Evolutionary conservation across 805 yeast genomes (phyloP), one percentile per base, ranked within the genome.

Genomic region (Monosporozyma aquatica): DNA sequence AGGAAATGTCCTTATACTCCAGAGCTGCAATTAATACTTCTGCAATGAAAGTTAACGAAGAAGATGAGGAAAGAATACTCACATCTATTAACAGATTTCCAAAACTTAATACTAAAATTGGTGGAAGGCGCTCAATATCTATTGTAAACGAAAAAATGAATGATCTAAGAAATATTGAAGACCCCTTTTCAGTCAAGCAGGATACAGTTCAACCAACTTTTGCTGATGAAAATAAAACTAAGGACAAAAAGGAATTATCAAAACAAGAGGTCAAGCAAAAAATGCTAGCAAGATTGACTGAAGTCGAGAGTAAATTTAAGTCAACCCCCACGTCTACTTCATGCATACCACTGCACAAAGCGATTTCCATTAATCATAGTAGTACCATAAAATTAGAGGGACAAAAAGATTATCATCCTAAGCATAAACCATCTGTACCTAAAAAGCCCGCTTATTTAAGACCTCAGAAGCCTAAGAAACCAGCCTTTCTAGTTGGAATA

Each of bases 391-490:
- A 21, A n/a, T 24, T 15, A 15, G 15, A 35, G 28, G 13, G 3
- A 35, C 13, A 35, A n/a, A 29, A 6, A 15, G 6, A 37, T 3
- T 10, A 22, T 18, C 11, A 17, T 40, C 13, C 17, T 11, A 45
- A 58, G 50, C 34, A 50, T 41, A 48, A 54, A 46, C 59, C 61
- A 14, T 61, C 60, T 2, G 76, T 80, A 1, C 82, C 84, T 4
- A 78, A 80, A 23, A 79, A 77, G 50, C 87, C 87, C 1, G 54
- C 47, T 6, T 59, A 51, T 41, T 41, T 54, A 34, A 55, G 51
- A 40, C 61, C 61, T 4, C 50, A 53, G 24, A 47, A 46, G 8
- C 61, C 62, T 10, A 66, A 65, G 51, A 82, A 82, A 51, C 89
- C 90, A 3, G 54, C 56, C 3, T 71, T 44, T 37, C 34, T 74